Percentiles rank a stretch among this genome's conserved stretches.
These are phyloP conservation scores for Taphrina flavorubra DNA, from an alignment of 1,139 yeast species.

Conservation along the genomic window DNA sequence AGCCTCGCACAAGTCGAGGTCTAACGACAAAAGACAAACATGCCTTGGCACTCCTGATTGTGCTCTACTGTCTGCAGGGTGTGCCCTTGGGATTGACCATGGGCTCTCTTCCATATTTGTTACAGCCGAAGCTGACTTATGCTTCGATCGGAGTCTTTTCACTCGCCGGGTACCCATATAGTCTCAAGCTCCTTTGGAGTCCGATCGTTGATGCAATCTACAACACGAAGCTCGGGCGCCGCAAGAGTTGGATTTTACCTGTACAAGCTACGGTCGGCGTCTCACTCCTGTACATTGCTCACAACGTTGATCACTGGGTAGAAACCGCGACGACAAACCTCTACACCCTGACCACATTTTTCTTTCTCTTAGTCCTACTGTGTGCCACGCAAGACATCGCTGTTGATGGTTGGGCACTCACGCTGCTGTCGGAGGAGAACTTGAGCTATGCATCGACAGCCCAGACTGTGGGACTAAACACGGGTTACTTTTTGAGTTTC, in stretches of 20 bases:
- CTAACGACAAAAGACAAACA: constrained; percentile 37
- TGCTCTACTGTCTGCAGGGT: constrained; percentile 67
- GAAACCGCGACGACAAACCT: constrained; percentile 47
- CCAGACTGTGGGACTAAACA: constrained; percentile 90
- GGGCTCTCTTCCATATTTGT: constrained; percentile 91
- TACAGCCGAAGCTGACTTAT: constrained; percentile 81
- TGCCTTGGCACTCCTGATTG: constrained; percentile 37
- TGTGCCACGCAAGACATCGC: constrained; percentile 99
- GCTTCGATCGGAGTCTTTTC: constrained; percentile 91
- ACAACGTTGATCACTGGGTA: constrained; percentile 62
- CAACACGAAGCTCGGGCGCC: constrained; percentile 69
- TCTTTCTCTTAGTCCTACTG: constrained; percentile 76
- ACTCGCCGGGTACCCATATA: constrained; percentile 91
- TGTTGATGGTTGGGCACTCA: constrained; percentile 98
- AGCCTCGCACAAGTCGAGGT: constrained; percentile 29
- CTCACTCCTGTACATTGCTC: constrained; percentile 69
- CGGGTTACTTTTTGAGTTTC: constrained; percentile 90
- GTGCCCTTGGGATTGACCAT: constrained; percentile 95
- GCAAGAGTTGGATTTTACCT: constrained; percentile 95
- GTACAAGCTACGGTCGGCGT: constrained; percentile 78
- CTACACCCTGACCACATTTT: constrained; percentile 60
- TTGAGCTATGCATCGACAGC: constrained; percentile 96
- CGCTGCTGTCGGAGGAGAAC: constrained; percentile 76
- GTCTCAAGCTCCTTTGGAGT: constrained; percentile 89
- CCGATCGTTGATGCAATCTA: constrained; percentile 93